Evolutionary conservation across 495 filamentous ascomycete genomes (phyloP).

Genomic region (Penicillium longicatenatum): DNA sequence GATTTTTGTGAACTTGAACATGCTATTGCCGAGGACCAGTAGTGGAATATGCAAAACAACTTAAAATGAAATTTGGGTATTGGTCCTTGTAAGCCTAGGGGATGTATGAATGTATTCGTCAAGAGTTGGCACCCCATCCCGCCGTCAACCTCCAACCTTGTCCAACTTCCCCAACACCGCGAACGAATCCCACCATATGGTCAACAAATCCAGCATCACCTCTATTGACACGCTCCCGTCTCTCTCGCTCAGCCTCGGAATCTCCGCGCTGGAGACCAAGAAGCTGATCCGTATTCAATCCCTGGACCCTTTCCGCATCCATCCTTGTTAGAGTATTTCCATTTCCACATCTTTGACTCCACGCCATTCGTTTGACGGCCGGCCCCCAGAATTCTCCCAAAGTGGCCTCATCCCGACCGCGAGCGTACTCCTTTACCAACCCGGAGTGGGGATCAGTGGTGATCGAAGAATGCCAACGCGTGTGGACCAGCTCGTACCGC

Average conservation of each 20-base stretch:
- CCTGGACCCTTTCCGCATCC: conserved; percentile 28
- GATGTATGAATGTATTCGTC: neutral
- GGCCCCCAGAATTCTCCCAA: conserved; percentile 41
- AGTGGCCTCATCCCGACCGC: conserved; percentile 28
- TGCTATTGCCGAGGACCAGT: too few relatives aligned
- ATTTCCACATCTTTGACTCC: conserved; percentile 22
- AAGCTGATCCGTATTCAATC: conserved; percentile 23
- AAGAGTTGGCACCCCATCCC: conserved; percentile 35
- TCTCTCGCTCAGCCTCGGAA: conserved; percentile 28
- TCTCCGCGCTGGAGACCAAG: conserved; percentile 11
- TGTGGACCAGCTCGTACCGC: conserved; percentile 39
- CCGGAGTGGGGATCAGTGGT: conserved; percentile 9
- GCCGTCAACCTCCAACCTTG: conserved; percentile 29
- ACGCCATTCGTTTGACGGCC: conserved; percentile 40
- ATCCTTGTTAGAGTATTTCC: conserved; percentile 20
- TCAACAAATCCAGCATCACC: conserved; percentile 35
- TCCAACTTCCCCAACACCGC: conserved; percentile 29
- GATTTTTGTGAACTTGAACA: too few relatives aligned
- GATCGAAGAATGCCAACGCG: conserved; percentile 36
- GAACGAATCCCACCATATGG: conserved; percentile 30
- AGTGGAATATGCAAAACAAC: too few relatives aligned
- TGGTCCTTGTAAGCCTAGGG: too few relatives aligned
- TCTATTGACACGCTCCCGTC: conserved; percentile 26
- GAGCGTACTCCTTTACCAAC: conserved; percentile 27
- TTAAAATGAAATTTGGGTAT: too few relatives aligned